A percentile compares a stretch with the other conserved stretches of the same genome.
phyloP scores from a whole-genome alignment of 208 protist genomes.

The Naegleria lovaniensis region DNA sequence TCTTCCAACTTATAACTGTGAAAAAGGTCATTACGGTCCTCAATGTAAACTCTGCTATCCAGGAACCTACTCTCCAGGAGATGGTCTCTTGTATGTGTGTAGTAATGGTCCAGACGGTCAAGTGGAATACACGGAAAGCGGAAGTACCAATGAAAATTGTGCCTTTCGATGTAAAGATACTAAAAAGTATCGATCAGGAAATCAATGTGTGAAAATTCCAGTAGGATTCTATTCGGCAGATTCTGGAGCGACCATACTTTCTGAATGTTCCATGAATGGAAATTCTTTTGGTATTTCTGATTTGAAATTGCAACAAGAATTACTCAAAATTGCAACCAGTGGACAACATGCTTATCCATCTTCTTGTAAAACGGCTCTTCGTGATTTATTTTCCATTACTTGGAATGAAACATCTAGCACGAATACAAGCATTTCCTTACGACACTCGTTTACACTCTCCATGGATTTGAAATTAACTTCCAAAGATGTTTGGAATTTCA shows the following conservation, averaged over 20 bases:
- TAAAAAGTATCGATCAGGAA: neutral
- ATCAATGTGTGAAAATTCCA: neutral
- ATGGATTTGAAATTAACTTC: neutral
- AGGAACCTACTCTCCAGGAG: neutral
- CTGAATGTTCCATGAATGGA: neutral
- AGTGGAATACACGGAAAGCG: neutral
- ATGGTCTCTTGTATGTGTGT: neutral
- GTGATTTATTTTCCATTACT: neutral
- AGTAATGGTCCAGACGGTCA: neutral
- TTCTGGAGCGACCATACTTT: neutral
- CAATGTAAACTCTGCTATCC: neutral
- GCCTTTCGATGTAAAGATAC: neutral
- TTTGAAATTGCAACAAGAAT: neutral
- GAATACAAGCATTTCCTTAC: neutral
- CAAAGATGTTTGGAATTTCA: neutral
- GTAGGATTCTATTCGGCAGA: neutral
- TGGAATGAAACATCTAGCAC: neutral
- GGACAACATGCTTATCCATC: neutral
- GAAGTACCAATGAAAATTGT: neutral
- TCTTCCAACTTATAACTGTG: neutral
- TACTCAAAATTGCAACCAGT: neutral
- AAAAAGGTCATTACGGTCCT: neutral
- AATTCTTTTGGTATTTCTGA: neutral
- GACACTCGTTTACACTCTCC: neutral
- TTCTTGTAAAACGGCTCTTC: neutral